Conservation (phyloP, 129 eudicot species). For the Helianthus tuberosus region DNA sequence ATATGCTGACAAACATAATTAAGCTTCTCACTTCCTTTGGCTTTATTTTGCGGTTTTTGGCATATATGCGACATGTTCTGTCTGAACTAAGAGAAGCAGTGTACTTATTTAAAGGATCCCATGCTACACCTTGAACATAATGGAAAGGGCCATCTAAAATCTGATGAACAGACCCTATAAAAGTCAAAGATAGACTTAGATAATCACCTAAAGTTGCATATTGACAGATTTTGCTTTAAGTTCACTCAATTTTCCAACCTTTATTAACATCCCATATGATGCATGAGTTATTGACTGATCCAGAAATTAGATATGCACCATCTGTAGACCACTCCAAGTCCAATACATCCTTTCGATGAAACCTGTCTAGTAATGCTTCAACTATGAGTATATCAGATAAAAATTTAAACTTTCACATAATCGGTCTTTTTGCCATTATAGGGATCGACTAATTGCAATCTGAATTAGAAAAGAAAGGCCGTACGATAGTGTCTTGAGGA, state of each 20-base stretch:
- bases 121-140: slow-evolving; percentile 98
- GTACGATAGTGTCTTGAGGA: slow-evolving; percentile 85
- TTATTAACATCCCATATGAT: slow-evolving; percentile 94
- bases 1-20: slow-evolving; percentile 86
- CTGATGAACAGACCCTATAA: slow-evolving; percentile 91
- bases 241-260: slow-evolving; percentile 46
- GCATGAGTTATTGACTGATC: slow-evolving; percentile 97
- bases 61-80: slow-evolving; percentile 81
- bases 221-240: background rate
- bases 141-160: slow-evolving; percentile 92
- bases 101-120: slow-evolving; percentile 90
- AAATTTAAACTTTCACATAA: background rate
- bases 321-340: slow-evolving; percentile 94
- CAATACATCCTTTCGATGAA: slow-evolving; percentile 92
- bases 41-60: slow-evolving; percentile 69
- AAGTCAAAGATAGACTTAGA: slow-evolving; percentile 30
- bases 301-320: slow-evolving; percentile 85
- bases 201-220: slow-evolving; percentile 19
- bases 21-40: slow-evolving; percentile 70
- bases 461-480: slow-evolving; percentile 35
- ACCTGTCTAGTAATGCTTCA: slow-evolving; percentile 55
- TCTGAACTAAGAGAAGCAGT: slow-evolving; percentile 97
- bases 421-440: slow-evolving; percentile 4
- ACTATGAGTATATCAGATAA: slow-evolving; percentile 22
- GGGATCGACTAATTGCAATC: background rate